A percentile compares a stretch with the other conserved stretches of the same genome.
Evolutionary conservation across 2,329 filamentous ascomycete genomes (phyloP).

Genomic region (Talaromyces pinophilus): DNA sequence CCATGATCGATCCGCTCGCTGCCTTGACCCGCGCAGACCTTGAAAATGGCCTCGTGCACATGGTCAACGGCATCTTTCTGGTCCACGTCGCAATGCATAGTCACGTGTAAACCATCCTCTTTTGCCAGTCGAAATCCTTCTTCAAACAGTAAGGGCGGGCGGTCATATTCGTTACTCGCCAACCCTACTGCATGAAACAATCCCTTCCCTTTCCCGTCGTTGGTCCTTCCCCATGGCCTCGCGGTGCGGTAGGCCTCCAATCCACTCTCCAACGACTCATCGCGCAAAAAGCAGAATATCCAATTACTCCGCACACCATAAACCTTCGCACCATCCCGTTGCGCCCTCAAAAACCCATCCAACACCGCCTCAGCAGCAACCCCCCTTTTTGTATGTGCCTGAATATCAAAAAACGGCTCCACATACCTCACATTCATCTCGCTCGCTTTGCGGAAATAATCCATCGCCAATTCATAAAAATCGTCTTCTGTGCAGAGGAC

Average conservation of each 20-base stretch:
- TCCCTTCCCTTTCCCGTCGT: slow-evolving; percentile 32
- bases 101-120: slow-evolving; percentile 36
- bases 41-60: slow-evolving; percentile 40
- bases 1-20: slow-evolving; percentile 48
- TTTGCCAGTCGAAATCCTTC: slow-evolving; percentile 37
- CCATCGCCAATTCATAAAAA: slow-evolving; percentile 46
- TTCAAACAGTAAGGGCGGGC: slow-evolving; percentile 51
- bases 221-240: slow-evolving; percentile 35
- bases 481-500: slow-evolving; percentile 40
- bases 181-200: slow-evolving; percentile 52
- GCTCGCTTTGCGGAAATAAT: slow-evolving; percentile 37
- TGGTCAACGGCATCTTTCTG: slow-evolving; percentile 52
- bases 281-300: slow-evolving; percentile 50
- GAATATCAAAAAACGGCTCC: slow-evolving; percentile 49
- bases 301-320: slow-evolving; percentile 38
- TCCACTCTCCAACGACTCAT: slow-evolving; percentile 43
- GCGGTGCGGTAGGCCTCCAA: slow-evolving; percentile 43
- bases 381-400: slow-evolving; percentile 45
- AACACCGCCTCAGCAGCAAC: slow-evolving; percentile 37
- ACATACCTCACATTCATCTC: slow-evolving; percentile 45
- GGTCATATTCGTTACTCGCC: slow-evolving; percentile 50
- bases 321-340: slow-evolving; percentile 31
- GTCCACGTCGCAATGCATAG: slow-evolving; percentile 55
- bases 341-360: slow-evolving; percentile 40
- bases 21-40: slow-evolving; percentile 33